Conservation (phyloP, 176 grass and related monocot genomes). For the Pharus latifolius region DNA sequence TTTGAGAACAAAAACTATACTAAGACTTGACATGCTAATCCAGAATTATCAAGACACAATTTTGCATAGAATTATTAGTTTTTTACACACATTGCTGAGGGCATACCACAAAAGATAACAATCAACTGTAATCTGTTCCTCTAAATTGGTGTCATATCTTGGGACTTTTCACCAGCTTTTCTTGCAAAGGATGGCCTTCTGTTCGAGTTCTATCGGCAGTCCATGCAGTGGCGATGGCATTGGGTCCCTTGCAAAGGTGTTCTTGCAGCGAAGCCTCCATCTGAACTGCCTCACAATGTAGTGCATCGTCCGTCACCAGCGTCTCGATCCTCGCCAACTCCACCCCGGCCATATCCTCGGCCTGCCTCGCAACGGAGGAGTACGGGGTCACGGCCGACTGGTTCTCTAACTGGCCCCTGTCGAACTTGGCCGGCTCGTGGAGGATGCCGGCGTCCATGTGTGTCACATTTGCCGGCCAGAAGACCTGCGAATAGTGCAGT, state of each 20-base stretch:
- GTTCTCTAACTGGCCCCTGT: slow-evolving; percentile 18
- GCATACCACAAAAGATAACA: too few species aligned
- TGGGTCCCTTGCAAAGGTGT: slow-evolving; percentile 31
- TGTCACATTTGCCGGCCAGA: slow-evolving; percentile 34
- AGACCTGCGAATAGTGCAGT: slow-evolving; percentile 1
- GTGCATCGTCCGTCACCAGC: slow-evolving; percentile 31
- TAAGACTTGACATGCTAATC: too few species aligned
- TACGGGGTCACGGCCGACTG: slow-evolving; percentile 8
- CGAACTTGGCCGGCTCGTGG: slow-evolving; percentile 14
- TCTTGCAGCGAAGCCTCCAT: slow-evolving; percentile 20
- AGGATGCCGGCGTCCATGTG: slow-evolving; percentile 38
- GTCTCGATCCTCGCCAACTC: slow-evolving; percentile 44
- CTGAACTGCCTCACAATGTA: slow-evolving; percentile 19
- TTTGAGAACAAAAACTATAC: too few species aligned
- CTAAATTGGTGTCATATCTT: too few species aligned
- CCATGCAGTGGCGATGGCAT: slow-evolving; percentile 26
- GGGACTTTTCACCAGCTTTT: too few species aligned
- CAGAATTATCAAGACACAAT: too few species aligned
- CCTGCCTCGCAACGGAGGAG: slow-evolving; percentile 34
- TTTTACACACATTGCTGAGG: too few species aligned
- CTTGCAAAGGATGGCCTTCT: too few species aligned
- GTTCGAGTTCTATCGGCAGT: slow-evolving; percentile 23
- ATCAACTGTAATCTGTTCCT: too few species aligned
- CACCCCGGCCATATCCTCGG: slow-evolving; percentile 19
- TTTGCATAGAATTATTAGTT: too few species aligned